Evolutionary conservation across 176 grass and related monocot genomes (phyloP), one percentile per base, ranked within the genome.

Genomic region (Calamus simplicifolius): DNA sequence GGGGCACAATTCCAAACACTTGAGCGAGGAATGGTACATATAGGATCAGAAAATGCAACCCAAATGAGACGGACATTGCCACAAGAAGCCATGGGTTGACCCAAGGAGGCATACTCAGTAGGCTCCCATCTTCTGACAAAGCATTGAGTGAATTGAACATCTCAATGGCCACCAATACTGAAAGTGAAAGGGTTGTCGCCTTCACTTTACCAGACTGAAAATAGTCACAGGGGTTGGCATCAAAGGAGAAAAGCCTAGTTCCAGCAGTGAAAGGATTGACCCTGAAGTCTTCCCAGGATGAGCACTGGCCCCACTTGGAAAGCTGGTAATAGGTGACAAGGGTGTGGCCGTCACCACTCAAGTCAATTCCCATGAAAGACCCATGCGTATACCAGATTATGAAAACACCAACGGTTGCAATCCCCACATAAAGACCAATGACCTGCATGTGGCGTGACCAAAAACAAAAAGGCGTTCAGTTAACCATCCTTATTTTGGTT

Each of bases 141-240:
- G 79, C 73, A 18, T 82, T 82, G 29, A 82, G 57, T 17, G 73
- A 77, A 57, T 82, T 76, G 79, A 76, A 76, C 67, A 72, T 82
- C 79, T 77, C 79, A 5, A 82, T 72, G 25, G 79, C 54, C 59
- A 82, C 73, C 53, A 82, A 48, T 35, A 82, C 79, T 5, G 74
- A 83, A 4, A 73, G 80, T n/a, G 80, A 83, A 65, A 83, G 75
- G 8, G 51, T 83, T 4, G 69, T 78, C 27, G 80, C 74, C 62
- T 83, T 78, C 14, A 73, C 50, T 67, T 78, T 78, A 13, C 80
- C 74, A 3, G 63, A 18, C 5, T 61, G 56, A 48, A 73, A 77
- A 30, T 75, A 77, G 50, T 73, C 51, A 4, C 74, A 77, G 0
- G 68, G 67, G 25, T 74, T 78, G 17, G 56, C 16, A 3, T 78